These are phyloP conservation scores for Mucor sp. DNA, from an alignment of 371 early-diverging fungal genomes.

Conservation along the genomic window DNA sequence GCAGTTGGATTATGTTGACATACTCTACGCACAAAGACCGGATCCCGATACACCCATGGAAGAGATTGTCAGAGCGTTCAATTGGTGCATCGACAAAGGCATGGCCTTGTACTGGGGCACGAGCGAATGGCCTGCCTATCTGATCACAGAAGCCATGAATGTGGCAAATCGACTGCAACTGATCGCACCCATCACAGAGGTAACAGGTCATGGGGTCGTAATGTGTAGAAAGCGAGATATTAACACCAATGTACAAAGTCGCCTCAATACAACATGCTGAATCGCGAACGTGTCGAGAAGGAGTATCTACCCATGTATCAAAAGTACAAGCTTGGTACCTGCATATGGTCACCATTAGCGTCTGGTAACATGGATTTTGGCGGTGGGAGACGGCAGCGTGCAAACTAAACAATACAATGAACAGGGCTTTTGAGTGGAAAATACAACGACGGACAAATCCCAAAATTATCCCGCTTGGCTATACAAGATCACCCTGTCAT, in stretches of 20 bases:
- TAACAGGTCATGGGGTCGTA: no score
- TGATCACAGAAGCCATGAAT: slow-evolving; percentile 77
- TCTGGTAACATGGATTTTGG: slow-evolving; percentile 43
- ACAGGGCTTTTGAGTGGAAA: slow-evolving; percentile 71
- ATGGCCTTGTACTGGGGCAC: slow-evolving; percentile 89
- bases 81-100: slow-evolving; percentile 82
- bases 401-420: background rate
- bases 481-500: slow-evolving; percentile 68
- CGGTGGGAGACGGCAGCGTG: no score
- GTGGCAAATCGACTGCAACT: slow-evolving; percentile 71
- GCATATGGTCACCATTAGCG: slow-evolving; percentile 84
- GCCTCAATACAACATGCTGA: slow-evolving; percentile 88
- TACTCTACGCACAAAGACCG: slow-evolving; percentile 85
- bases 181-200: slow-evolving; percentile 69
- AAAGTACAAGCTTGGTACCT: slow-evolving; percentile 72
- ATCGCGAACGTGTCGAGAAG: slow-evolving; percentile 78
- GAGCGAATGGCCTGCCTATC: slow-evolving; percentile 83
- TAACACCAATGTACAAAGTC: slow-evolving; percentile 47
- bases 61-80: slow-evolving; percentile 87
- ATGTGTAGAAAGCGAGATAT: no score
- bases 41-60: slow-evolving; percentile 78
- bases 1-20: slow-evolving; percentile 80
- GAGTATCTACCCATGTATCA: slow-evolving; percentile 78
- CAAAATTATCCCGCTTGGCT: slow-evolving; percentile 71
- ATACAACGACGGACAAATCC: slow-evolving; percentile 71